Evolutionary conservation across 257 asterid genomes (phyloP).

Genomic region (Nemophila menziesii): DNA sequence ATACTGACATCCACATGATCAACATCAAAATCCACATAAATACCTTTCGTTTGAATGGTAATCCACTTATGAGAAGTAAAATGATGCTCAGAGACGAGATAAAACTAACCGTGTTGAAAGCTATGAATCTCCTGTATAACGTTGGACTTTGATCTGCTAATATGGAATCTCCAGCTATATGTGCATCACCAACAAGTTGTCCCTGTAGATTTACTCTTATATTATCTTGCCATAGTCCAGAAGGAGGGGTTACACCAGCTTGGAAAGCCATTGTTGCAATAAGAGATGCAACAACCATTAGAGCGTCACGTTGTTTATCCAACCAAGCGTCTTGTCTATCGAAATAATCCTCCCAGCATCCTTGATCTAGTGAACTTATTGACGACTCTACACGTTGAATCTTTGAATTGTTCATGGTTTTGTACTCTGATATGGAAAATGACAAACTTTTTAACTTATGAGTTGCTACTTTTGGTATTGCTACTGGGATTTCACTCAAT

Average conservation of each 20-base stretch:
- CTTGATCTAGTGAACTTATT: too few relatives aligned
- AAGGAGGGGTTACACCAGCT: conserved; percentile 24
- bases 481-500: background rate
- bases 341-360: background rate
- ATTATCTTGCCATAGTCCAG: background rate
- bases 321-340: too few relatives aligned
- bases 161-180: too few relatives aligned
- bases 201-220: background rate
- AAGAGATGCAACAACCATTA: conserved; percentile 30
- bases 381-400: background rate
- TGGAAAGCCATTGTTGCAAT: conserved; percentile 25
- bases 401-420: background rate
- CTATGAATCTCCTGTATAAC: background rate
- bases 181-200: too few relatives aligned
- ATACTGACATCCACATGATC: too few relatives aligned
- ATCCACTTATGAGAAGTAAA: conserved; percentile 1
- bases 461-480: background rate
- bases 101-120: background rate
- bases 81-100: background rate
- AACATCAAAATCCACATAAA: background rate
- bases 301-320: background rate
- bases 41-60: background rate
- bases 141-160: too few relatives aligned
- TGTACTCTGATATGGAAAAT: background rate
- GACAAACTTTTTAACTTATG: background rate